Conservation (phyloP, 805 yeast species). For the Saturnispora hagleri region DNA sequence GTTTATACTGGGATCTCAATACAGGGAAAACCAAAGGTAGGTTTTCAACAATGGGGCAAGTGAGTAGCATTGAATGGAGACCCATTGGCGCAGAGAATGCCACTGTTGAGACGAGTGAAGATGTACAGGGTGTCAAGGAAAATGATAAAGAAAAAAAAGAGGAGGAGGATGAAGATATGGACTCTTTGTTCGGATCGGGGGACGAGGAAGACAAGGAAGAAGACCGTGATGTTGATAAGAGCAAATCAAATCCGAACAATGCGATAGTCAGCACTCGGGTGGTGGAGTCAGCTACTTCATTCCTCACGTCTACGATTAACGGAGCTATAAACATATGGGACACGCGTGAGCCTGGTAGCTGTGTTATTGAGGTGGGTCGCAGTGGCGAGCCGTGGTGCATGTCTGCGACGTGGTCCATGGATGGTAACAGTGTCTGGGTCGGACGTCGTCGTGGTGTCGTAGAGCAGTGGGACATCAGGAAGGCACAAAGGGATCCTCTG, state of each 20-base stretch:
- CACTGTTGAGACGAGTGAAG: slow-evolving; percentile 14
- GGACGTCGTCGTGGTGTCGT: slow-evolving; percentile 88
- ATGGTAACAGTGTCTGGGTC: slow-evolving; percentile 69
- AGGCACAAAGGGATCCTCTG: slow-evolving; percentile 40
- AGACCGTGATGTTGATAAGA: background rate
- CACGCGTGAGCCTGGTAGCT: slow-evolving; percentile 33
- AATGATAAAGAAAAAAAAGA: slow-evolving; percentile 4
- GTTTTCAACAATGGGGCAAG: slow-evolving; percentile 64
- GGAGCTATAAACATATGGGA: slow-evolving; percentile 85
- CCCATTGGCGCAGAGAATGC: slow-evolving; percentile 41
- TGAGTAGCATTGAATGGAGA: slow-evolving; percentile 65
- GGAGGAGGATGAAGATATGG: slow-evolving; percentile 20
- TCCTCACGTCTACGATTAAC: slow-evolving; percentile 74
- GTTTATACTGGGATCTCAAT: slow-evolving; percentile 79
- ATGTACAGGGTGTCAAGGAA: slow-evolving; percentile 26
- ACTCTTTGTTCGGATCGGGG: slow-evolving; percentile 39
- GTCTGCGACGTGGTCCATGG: slow-evolving; percentile 78
- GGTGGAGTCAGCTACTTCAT: slow-evolving; percentile 36
- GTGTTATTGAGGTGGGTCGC: slow-evolving; percentile 33
- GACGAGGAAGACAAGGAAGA: slow-evolving; percentile 27
- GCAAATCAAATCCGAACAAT: background rate
- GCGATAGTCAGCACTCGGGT: slow-evolving; percentile 9
- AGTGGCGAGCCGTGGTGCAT: slow-evolving; percentile 92
- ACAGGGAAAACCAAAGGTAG: slow-evolving; percentile 47
- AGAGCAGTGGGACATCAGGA: slow-evolving; percentile 61